Evolutionary conservation across 1,284 basidiomycete species (phyloP).

Genomic region (Coniferiporia weirii): DNA sequence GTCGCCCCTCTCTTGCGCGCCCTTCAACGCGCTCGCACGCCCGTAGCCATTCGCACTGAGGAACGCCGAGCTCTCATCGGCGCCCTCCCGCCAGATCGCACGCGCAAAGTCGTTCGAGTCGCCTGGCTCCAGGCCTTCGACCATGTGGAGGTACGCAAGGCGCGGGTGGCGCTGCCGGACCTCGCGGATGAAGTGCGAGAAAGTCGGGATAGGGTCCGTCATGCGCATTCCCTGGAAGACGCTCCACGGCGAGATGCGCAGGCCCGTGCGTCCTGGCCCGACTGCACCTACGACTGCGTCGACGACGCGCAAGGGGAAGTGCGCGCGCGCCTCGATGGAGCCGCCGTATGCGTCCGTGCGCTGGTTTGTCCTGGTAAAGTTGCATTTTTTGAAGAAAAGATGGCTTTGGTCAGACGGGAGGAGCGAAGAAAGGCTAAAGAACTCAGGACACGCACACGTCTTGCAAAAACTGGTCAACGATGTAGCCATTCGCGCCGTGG

Average conservation of each 20-base stretch:
- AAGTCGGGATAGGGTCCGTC: slow-evolving; percentile 37
- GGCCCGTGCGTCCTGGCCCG: slow-evolving; percentile 25
- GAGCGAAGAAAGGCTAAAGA: too few relatives aligned
- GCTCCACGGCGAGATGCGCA: slow-evolving; percentile 37
- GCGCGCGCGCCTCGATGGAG: slow-evolving; percentile 38
- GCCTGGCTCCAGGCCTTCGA: slow-evolving; percentile 32
- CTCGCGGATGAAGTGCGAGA: slow-evolving; percentile 31
- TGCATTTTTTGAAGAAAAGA: neutral
- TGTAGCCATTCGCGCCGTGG: slow-evolving; percentile 19
- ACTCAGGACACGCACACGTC: neutral
- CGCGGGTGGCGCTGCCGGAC: slow-evolving; percentile 35
- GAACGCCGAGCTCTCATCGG: slow-evolving; percentile 26
- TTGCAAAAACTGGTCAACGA: slow-evolving; percentile 22
- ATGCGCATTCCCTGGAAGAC: slow-evolving; percentile 29
- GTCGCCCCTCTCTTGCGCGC: slow-evolving; percentile 28
- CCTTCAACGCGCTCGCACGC: slow-evolving; percentile 25
- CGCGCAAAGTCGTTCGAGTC: slow-evolving; percentile 32
- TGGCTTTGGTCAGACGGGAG: neutral
- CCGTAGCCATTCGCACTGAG: slow-evolving; percentile 34
- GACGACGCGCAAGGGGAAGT: slow-evolving; percentile 39
- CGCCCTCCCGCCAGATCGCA: slow-evolving; percentile 26
- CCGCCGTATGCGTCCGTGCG: slow-evolving; percentile 49
- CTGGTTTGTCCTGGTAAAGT: slow-evolving; percentile 24
- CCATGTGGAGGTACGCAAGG: slow-evolving; percentile 54
- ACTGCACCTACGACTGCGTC: slow-evolving; percentile 23